A percentile compares a stretch with the other conserved stretches of the same genome.
These are phyloP conservation scores for Cercospora zeina DNA, from an alignment of 2,329 filamentous ascomycete genomes.

Conservation along the genomic window DNA sequence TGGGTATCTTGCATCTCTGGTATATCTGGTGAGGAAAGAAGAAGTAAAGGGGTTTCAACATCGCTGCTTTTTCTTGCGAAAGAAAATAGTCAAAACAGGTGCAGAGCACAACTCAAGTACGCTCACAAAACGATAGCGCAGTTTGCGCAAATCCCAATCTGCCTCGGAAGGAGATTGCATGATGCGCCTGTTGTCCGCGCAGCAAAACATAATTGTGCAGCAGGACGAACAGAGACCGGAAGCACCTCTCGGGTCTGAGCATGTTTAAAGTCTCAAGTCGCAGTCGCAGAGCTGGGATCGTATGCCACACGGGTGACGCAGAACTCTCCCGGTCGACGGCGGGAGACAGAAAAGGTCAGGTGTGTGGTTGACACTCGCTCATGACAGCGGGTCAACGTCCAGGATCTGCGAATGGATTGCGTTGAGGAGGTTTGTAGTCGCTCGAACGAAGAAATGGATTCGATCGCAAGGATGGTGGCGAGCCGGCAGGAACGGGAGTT, in stretches of 20 bases:
- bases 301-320: constrained; percentile 44
- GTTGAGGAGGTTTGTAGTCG: constrained; percentile 31
- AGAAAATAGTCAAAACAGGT: constrained; percentile 31
- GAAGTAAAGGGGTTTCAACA: constrained; percentile 30
- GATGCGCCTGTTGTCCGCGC: constrained; percentile 43
- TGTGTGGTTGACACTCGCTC: constrained; percentile 40
- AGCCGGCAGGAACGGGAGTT: constrained; percentile 38
- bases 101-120: constrained; percentile 42
- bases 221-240: constrained; percentile 28
- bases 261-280: constrained; percentile 40
- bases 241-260: constrained; percentile 37
- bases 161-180: constrained; percentile 39
- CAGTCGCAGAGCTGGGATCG: constrained; percentile 32
- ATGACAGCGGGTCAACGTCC: constrained; percentile 44
- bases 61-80: constrained; percentile 21
- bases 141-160: constrained; percentile 40
- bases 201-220: constrained; percentile 23
- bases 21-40: constrained; percentile 27
- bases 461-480: constrained; percentile 38
- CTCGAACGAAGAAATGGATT: constrained; percentile 36
- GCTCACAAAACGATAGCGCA: constrained; percentile 39
- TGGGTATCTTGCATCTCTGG: constrained; percentile 28
- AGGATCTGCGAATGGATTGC: constrained; percentile 46
- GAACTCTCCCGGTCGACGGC: constrained; percentile 41
- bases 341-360: constrained; percentile 49